Evolutionary conservation across 2,329 filamentous ascomycete species (phyloP), one percentile per base, ranked within the genome.

Genomic region (Cladophialophora bantiana): DNA sequence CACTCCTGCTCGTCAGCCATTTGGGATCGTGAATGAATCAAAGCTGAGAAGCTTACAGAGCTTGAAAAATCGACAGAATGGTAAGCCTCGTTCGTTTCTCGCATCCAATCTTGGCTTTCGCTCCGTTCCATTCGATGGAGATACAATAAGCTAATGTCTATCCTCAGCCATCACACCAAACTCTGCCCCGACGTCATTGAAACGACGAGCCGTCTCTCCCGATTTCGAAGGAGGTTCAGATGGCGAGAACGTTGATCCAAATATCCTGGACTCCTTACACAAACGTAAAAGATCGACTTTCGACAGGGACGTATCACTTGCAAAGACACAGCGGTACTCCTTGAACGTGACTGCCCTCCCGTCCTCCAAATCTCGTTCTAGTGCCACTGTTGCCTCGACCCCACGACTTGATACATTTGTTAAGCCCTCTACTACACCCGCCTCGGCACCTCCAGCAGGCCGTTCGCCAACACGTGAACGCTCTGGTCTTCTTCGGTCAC

Each of bases 381-480:
- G 55, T 15, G 61, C 68, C 4, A 59, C 70, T 32, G 31, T 57
- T 34, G 64, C 73, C 52, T 61, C 59, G 18, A 71, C 71, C 38
- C 71, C 71, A 54, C 67, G 68, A 7, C 59, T 73, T 12, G 63
- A 70, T 62, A 72, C 62, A 65, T 71, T 42, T 64, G 70, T 34
- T 76, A 69, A 74, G 20, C 77, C 79, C 35, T 78, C 77, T 62
- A 77, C 78, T 65, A 75, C 77, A 70, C 83, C 86, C 0, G 81
- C 85, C 13, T 85, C 88, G 12, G 80, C 87, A 18, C 83, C 67
- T n/a, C 90, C 90, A 48, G 91, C 91, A 72, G 91, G 93, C 56
- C 91, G 93, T 69, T 95, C 92, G 2, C 92, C 93, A 2, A 90
- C 85, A n/a, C 83, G 89, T 74, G 79, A 83, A 73, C 93, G 92